Evolutionary conservation across 2,329 filamentous ascomycete genomes (phyloP).

Genomic region (Alternaria dauci): DNA sequence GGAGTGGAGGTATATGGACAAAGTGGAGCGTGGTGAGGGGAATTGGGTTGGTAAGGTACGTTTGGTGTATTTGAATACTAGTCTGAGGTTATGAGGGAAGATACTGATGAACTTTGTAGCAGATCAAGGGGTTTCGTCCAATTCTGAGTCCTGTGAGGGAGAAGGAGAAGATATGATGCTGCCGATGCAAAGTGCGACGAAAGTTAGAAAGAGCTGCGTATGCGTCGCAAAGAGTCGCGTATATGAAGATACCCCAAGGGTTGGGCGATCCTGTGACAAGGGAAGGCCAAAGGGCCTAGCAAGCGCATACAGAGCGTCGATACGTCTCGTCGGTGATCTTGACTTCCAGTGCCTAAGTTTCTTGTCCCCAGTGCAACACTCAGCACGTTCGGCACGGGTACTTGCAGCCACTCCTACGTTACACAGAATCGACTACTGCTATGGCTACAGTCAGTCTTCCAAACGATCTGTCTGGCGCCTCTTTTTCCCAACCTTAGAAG

Average conservation of each 20-base stretch:
- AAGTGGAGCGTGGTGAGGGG: neutral
- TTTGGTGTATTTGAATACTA: neutral
- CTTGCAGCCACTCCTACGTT: too few species aligned
- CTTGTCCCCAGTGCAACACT: too few species aligned
- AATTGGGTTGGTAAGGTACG: neutral
- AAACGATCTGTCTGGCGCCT: too few species aligned
- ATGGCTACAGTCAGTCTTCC: too few species aligned
- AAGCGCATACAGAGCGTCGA: neutral
- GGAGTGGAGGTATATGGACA: neutral
- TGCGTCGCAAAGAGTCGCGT: neutral
- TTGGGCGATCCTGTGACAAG: neutral
- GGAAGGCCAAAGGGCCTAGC: neutral
- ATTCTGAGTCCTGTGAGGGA: neutral
- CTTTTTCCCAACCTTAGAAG: too few species aligned
- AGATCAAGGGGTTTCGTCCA: neutral
- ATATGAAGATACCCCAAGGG: neutral
- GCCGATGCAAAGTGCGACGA: neutral
- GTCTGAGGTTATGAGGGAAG: neutral
- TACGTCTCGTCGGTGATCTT: neutral
- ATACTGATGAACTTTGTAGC: neutral
- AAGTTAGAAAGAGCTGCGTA: neutral
- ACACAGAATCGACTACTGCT: too few species aligned
- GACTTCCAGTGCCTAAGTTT: neutral
- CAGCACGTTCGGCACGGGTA: too few species aligned
- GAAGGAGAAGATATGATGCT: constrained; percentile 2